Base-by-base conservation (phyloP, 352 stramenopile genomes). In the Phytophthora fragariae region DNA sequence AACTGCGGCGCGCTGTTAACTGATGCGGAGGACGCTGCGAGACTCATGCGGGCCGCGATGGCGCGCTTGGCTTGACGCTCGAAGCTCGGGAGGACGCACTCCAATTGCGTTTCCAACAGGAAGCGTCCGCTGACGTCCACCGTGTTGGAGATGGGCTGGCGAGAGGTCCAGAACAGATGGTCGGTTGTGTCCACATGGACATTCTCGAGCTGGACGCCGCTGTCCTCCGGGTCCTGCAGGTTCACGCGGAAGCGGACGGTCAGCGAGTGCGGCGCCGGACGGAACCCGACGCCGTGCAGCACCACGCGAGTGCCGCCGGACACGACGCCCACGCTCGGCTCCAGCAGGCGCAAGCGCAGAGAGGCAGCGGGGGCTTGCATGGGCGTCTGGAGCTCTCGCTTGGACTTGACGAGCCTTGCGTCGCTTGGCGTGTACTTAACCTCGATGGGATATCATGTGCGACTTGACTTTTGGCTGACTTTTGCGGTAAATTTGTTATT, bases 251-350 rank as follows among this genome's bases (percentile, higher is more conserved):
- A 89, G 35, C 84, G 82, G 54, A 93, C 84, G n/a, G 79, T 71
- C 56, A 93, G 79, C 57, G 86, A 90, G 72, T 93, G 86, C 55
- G 84, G 86, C 31, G 58, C 62, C 33, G 86, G 75, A 3, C 81
- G 80, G 76, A 93, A 93, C 33, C 84, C 84, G 3, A 67, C 82
- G 61, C 86, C 84, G 56, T 93, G 83, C 31, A 93, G 64, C 6
- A 89, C 21, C n/a, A 93, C 15, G 53, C 72, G 81, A 17, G 83
- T 81, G 41, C 84, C 84, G 31, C 86, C 86, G 17, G 74, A 68
- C 37, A 86, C 72, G 35, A 81, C 81, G 57, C 80, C 79, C 56
- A 79, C 68, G 5, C 66, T 68, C 24, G 86, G 84, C 65, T 93
- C 86, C 6, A 92, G 67, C 5, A 93, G 64, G 0, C 77, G 82